Percentiles rank a stretch among this genome's conserved stretches.
These are phyloP conservation scores for Eugenia klotzschiana DNA, from an alignment of 441 rosid genomes.

Conservation along the genomic window DNA sequence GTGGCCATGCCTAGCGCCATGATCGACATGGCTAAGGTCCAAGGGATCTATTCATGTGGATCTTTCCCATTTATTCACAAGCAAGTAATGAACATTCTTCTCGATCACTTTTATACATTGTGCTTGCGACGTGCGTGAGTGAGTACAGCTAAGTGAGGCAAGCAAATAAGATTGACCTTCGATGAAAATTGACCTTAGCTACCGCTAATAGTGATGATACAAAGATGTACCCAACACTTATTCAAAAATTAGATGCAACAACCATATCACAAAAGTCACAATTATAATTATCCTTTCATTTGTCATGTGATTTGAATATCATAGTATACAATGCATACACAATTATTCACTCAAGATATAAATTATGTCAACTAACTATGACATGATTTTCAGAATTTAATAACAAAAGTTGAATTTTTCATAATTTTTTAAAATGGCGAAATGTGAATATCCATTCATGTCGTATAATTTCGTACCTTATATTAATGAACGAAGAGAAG, in stretches of 20 bases:
- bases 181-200: background rate
- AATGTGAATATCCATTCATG: background rate
- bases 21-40: too few relatives aligned
- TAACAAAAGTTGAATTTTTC: background rate
- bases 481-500: background rate
- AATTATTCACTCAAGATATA: rapidly evolving
- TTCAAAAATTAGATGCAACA: too few relatives aligned
- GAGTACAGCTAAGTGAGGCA: background rate
- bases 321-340: rapidly evolving
- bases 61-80: background rate
- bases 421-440: background rate
- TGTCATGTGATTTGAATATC: too few relatives aligned
- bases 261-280: background rate
- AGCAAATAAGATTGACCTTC: background rate
- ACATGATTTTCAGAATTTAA: background rate
- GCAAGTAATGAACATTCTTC: too few relatives aligned
- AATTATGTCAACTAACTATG: background rate
- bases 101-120: too few relatives aligned
- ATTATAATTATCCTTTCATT: too few relatives aligned
- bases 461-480: background rate
- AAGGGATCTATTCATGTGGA: background rate
- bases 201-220: too few relatives aligned
- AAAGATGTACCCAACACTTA: background rate
- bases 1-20: too few relatives aligned
- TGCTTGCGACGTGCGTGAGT: too few relatives aligned